Evolutionary conservation across 2,329 filamentous ascomycete species (phyloP), one percentile per base, ranked within the genome.

Genomic region (Incumbomyces lentus): DNA sequence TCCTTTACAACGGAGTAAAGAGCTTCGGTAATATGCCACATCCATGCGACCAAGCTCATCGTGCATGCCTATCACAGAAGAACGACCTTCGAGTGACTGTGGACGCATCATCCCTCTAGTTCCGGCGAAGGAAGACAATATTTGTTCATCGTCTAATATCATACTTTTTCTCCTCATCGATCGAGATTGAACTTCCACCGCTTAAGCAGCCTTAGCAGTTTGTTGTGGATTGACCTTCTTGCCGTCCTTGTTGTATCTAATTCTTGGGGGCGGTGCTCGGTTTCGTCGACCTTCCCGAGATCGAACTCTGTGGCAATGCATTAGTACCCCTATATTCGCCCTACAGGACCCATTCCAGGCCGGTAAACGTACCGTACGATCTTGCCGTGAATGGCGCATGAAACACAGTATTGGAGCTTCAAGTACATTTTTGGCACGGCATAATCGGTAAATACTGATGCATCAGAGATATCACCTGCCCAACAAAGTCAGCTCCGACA

Each of bases 361-460:
- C 36, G 22, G 10, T 22, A n/a, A 18, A 45, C 89, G 74, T 92
- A 96, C 90, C 92, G 90, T 75, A 98, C 93, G 73, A 98, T 98
- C 86, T 98, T 98, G 81, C 92, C 92, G 81, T 98, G 92, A 62
- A 98, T 98, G 68, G 92, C 92, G 77, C 92, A 98, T 74, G 90
- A 96, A 69, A 98, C 92, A 74, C 92, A 98, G 87, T 98, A 98
- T 80, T 98, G 92, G 72, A 98, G 84, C 85, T 98, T 98, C 76
- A 98, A 80, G 86, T 98, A 98, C 93, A 98, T 98, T 86, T 98
- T 98, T 76, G 92, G 92, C 68, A 98, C 90, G 63, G 88, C 89
- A 81, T 98, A 98, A 79, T 98, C 92, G 67, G 85, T 73, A 77
- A 96, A 98, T 74, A 98, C 92, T 67, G 92, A 96, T 68, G 93